These are phyloP conservation scores for Pisolithus thermaeus DNA, from an alignment of 1,284 basidiomycete species.

Conservation along the genomic window DNA sequence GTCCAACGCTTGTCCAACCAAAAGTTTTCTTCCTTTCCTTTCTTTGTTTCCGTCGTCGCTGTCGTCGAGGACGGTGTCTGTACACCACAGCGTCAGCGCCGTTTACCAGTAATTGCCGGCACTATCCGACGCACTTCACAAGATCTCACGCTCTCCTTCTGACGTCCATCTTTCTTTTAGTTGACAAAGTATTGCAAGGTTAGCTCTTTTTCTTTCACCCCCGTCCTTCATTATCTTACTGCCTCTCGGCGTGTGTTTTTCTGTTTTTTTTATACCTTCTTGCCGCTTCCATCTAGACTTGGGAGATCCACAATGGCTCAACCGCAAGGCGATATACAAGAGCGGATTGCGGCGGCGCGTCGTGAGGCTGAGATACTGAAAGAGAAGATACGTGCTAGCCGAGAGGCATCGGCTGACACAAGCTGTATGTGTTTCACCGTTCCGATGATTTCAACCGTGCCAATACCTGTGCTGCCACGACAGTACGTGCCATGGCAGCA, in stretches of 20 bases:
- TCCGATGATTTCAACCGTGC: not conserved
- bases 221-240: not conserved
- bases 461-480: slow-evolving; percentile 13
- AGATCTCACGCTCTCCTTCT: slow-evolving; percentile 23
- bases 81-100: slow-evolving; percentile 5
- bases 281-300: not conserved
- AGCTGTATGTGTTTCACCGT: slow-evolving; percentile 62
- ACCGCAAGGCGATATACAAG: slow-evolving; percentile 83
- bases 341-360: slow-evolving; percentile 92
- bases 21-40: slow-evolving; percentile 7
- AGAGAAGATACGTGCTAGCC: slow-evolving; percentile 94
- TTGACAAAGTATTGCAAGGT: slow-evolving; percentile 23
- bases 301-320: slow-evolving; percentile 54
- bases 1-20: slow-evolving; percentile 13
- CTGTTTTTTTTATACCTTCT: not conserved
- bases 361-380: slow-evolving; percentile 95
- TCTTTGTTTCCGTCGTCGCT: slow-evolving; percentile 6
- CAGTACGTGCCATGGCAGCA: slow-evolving; percentile 93
- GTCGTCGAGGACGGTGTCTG: slow-evolving; percentile 9
- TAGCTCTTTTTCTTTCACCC: slow-evolving; percentile 18
- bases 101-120: slow-evolving; percentile 9
- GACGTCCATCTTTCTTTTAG: slow-evolving; percentile 17
- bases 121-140: slow-evolving; percentile 8
- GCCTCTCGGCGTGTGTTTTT: not conserved
- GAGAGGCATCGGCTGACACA: slow-evolving; percentile 94